A percentile compares a stretch with the other conserved stretches of the same genome.
Conservation (phyloP, 352 stramenopile species). For the Phytophthora nicotianae region DNA sequence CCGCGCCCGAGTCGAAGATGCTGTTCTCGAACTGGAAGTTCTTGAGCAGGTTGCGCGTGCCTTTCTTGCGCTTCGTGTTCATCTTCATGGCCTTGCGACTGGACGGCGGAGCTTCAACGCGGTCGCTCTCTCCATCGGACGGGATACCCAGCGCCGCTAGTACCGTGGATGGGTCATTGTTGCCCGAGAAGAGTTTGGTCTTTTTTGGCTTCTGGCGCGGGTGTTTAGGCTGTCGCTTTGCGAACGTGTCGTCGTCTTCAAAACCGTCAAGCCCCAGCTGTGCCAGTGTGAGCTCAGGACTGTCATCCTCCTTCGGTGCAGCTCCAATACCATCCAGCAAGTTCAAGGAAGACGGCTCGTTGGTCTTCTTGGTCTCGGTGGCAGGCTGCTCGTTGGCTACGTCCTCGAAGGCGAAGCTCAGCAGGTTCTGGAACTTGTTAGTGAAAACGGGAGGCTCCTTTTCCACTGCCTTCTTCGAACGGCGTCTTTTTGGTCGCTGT, state of each 20-base stretch:
- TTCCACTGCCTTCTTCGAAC: slow-evolving; percentile 10
- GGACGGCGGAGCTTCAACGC: slow-evolving; percentile 4
- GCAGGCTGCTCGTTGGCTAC: slow-evolving; percentile 11
- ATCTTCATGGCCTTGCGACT: slow-evolving; percentile 66
- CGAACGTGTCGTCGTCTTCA: slow-evolving; percentile 32
- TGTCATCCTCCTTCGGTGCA: slow-evolving; percentile 25
- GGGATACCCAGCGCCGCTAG: slow-evolving; percentile 41
- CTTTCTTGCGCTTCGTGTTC: slow-evolving; percentile 77
- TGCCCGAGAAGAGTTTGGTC: slow-evolving; percentile 40
- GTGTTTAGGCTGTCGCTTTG: slow-evolving; percentile 48
- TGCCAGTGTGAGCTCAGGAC: slow-evolving; percentile 45
- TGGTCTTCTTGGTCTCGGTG: slow-evolving; percentile 17
- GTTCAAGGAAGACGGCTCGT: slow-evolving; percentile 15
- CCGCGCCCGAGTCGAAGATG: slow-evolving; percentile 70
- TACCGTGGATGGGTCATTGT: slow-evolving; percentile 38
- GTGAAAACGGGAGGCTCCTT: slow-evolving; percentile 61
- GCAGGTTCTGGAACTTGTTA: slow-evolving; percentile 86
- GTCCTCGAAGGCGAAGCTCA: slow-evolving; percentile 75
- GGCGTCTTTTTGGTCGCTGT: slow-evolving; percentile 31
- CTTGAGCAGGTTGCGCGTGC: slow-evolving; percentile 67
- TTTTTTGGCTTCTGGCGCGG: slow-evolving; percentile 43
- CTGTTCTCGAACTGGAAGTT: slow-evolving; percentile 90
- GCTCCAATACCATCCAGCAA: slow-evolving; percentile 37
- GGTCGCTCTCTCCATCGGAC: slow-evolving; percentile 23
- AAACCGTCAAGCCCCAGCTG: slow-evolving; percentile 48